A percentile compares a stretch with the other conserved stretches of the same genome.
Evolutionary conservation across 805 yeast species (phyloP).

Genomic region (Suhomyces prunicola): DNA sequence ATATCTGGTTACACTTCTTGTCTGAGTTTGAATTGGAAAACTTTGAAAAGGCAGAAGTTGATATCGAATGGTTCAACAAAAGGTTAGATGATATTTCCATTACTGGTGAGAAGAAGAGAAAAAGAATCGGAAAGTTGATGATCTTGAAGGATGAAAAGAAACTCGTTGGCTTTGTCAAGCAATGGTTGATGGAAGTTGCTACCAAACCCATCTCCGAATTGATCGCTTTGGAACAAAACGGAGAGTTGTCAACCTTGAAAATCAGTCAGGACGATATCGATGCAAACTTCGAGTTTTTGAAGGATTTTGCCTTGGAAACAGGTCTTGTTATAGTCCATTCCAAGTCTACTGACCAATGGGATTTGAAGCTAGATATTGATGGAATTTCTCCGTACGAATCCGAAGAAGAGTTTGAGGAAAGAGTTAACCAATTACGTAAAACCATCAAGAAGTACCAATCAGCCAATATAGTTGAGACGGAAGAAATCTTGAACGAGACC

Average conservation of each 20-base stretch:
- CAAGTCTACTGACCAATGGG: constrained; percentile 51
- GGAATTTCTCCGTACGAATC: constrained; percentile 68
- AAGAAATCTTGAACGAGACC: constrained; percentile 43
- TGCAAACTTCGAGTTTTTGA: constrained; percentile 59
- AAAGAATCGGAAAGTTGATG: constrained; percentile 60
- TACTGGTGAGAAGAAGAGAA: constrained; percentile 67
- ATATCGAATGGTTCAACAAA: constrained; percentile 87
- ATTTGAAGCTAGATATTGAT: constrained; percentile 65
- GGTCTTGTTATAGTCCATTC: constrained; percentile 69
- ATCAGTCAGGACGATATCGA: constrained; percentile 48
- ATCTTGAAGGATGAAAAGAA: constrained; percentile 72
- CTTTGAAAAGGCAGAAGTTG: constrained; percentile 81
- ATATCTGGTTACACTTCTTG: constrained; percentile 70
- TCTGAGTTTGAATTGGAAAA: constrained; percentile 79
- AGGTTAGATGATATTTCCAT: constrained; percentile 76
- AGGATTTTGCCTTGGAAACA: constrained; percentile 60
- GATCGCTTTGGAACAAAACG: constrained; percentile 28
- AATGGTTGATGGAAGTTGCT: constrained; percentile 45
- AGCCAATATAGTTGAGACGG: constrained; percentile 61
- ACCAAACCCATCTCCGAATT: constrained; percentile 31
- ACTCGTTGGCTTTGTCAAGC: constrained; percentile 55
- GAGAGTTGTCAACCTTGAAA: constrained; percentile 23
- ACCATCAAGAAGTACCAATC: constrained; percentile 62
- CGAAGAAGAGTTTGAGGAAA: constrained; percentile 58
- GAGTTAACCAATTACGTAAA: constrained; percentile 50